These are phyloP conservation scores for Tuber umbilicatum DNA, from an alignment of 495 filamentous ascomycete species.

Conservation along the genomic window DNA sequence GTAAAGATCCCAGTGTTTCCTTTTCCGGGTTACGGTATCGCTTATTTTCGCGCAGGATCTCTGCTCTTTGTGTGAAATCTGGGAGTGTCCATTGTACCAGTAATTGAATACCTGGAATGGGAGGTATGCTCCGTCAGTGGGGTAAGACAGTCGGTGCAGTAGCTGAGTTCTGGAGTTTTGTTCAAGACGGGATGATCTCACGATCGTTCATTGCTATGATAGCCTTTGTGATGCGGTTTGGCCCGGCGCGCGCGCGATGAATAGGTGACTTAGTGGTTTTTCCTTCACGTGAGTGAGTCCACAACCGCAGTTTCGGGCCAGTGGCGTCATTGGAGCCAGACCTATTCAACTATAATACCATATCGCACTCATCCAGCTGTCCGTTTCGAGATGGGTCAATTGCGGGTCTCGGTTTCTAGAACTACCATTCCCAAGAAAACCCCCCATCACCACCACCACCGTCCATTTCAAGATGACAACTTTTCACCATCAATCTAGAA, in stretches of 20 bases:
- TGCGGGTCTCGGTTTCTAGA: neutral
- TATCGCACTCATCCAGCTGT: neutral
- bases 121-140: no score
- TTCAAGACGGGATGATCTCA: neutral
- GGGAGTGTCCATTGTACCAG: no score
- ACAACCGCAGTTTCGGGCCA: neutral
- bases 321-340: neutral
- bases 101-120: no score
- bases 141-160: no score
- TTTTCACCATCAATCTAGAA: neutral
- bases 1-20: no score
- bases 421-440: no score
- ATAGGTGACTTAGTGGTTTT: neutral
- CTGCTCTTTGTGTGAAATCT: no score
- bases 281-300: neutral
- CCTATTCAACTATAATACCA: neutral
- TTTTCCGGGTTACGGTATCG: no score
- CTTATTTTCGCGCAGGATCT: no score
- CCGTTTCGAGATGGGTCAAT: neutral
- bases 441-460: neutral
- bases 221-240: neutral
- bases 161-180: neutral
- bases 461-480: neutral
- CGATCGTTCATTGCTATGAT: neutral
- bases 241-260: neutral